A percentile compares a stretch with the other conserved stretches of the same genome.
These are phyloP conservation scores for Sarocladium brachiariae DNA, from an alignment of 2,329 filamentous ascomycete genomes.

Conservation along the genomic window DNA sequence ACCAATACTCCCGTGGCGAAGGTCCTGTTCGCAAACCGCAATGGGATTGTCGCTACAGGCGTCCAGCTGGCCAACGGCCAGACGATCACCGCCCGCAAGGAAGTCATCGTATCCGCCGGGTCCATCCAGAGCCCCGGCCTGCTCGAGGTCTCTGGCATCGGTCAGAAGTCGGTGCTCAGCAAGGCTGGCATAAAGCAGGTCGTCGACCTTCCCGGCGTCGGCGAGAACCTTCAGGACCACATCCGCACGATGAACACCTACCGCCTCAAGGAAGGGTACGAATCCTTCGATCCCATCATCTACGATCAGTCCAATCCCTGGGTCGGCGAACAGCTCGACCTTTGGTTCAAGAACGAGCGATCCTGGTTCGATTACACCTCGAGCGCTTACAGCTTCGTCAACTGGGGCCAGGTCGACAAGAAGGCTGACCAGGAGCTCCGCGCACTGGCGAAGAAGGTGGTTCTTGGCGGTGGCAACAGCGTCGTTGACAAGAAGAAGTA, in stretches of 20 bases:
- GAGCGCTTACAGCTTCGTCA: conserved; percentile 33
- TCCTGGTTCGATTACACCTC: conserved; percentile 33
- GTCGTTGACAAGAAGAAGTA: conserved; percentile 31
- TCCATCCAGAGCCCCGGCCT: conserved; percentile 35
- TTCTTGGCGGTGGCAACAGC: conserved; percentile 20
- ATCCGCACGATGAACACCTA: conserved; percentile 10
- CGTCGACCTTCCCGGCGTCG: conserved; percentile 30
- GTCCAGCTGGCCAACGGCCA: conserved; percentile 14
- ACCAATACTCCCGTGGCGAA: conserved; percentile 18
- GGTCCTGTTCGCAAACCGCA: conserved; percentile 14
- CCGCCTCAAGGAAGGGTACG: conserved; percentile 29
- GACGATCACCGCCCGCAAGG: conserved; percentile 20
- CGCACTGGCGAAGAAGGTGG: conserved; percentile 15
- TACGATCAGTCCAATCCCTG: conserved; percentile 23
- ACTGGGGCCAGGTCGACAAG: conserved; percentile 30
- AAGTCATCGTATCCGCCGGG: conserved; percentile 37
- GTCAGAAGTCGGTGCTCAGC: conserved; percentile 25
- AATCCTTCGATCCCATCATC: conserved; percentile 21
- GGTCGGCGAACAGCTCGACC: conserved; percentile 30
- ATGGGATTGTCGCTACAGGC: conserved; percentile 15
- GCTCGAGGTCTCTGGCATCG: conserved; percentile 37
- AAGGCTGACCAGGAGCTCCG: conserved; percentile 22
- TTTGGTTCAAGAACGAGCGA: conserved; percentile 22
- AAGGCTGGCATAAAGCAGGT: conserved; percentile 24
- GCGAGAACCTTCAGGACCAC: conserved; percentile 32